Evolutionary conservation across 495 filamentous ascomycete species (phyloP), one percentile per base, ranked within the genome.

Genomic region (Amphirosellinia nigrospora): DNA sequence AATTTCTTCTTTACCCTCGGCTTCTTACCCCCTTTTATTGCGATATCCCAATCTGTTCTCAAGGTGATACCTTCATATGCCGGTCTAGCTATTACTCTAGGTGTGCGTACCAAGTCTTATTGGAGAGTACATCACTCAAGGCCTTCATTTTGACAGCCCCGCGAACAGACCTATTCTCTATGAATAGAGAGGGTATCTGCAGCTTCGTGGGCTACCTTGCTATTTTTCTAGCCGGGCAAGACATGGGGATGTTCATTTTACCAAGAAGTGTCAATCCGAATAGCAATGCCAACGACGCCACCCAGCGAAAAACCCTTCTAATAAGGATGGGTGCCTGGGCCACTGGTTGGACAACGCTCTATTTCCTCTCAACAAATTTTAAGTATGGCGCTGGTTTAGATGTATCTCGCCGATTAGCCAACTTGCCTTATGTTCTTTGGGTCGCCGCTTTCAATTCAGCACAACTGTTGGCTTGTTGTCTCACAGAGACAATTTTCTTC

Each of bases 1-100:
- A 99, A 99, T 79, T 99, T 99, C 79, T 99, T 99, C 83, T 98
- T 99, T 80, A 99, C 96, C 0, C 82, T 99, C 13, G 95, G 90
- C 4, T 88, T 98, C 32, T 80, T 99, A 39, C 93, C 94, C 2
- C 94, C 94, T 4, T 96, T 96, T 72, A 89, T 97, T 62, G 94
- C 95, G n/a, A 77, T 97, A 0, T 93, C 96, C 64, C 91, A 94
- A 70, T 88, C 90, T 0, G 76, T 86, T 10, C 82, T 90, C 41
- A 75, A 79, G 55, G 58, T 84, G 70, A 82, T 94, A 36, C 92
- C 90, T 1, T 94, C 91, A 1, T 94, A 92, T 70, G 90, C 92
- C 36, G 79, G 86, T 10, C 84, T 97, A 13, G 87, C 93, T 3
- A 74, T 96, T 30, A 74, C 89, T 0, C 80, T 96, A 4, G 88